phyloP scores from a whole-genome alignment of 2,329 filamentous ascomycete species.

The Venturia carpophila region DNA sequence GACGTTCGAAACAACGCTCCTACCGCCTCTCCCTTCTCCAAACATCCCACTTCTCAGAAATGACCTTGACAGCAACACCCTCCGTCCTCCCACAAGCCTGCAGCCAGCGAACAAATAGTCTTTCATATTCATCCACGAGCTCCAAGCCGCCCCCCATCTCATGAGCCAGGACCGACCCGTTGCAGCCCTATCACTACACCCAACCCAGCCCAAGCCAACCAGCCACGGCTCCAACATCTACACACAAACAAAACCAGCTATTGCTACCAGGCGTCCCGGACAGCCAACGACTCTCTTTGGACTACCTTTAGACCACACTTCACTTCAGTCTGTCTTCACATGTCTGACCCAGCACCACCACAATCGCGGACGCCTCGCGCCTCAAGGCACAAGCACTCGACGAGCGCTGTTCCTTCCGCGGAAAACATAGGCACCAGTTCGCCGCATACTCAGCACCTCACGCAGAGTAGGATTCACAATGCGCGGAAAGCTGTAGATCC shows the following conservation, averaged over 20 bases:
- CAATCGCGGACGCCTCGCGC: slow-evolving; percentile 9
- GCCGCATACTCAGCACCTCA: background rate
- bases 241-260: background rate
- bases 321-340: slow-evolving; percentile 4
- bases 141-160: background rate
- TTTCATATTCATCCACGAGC: background rate
- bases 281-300: background rate
- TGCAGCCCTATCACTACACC: background rate
- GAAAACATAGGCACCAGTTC: background rate
- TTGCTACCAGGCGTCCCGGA: background rate
- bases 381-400: slow-evolving; percentile 14
- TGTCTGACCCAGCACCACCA: background rate
- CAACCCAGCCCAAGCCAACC: background rate
- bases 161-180: background rate
- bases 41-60: slow-evolving; percentile 9
- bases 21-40: background rate
- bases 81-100: background rate
- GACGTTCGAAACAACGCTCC: background rate
- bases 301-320: background rate
- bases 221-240: background rate
- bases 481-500: background rate
- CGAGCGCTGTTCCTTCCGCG: background rate
- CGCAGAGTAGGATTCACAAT: slow-evolving; percentile 4
- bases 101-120: background rate
- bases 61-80: slow-evolving; percentile 2